Evolutionary conservation across 352 stramenopile genomes (phyloP).

Genomic region (Globisporangium middletonii): DNA sequence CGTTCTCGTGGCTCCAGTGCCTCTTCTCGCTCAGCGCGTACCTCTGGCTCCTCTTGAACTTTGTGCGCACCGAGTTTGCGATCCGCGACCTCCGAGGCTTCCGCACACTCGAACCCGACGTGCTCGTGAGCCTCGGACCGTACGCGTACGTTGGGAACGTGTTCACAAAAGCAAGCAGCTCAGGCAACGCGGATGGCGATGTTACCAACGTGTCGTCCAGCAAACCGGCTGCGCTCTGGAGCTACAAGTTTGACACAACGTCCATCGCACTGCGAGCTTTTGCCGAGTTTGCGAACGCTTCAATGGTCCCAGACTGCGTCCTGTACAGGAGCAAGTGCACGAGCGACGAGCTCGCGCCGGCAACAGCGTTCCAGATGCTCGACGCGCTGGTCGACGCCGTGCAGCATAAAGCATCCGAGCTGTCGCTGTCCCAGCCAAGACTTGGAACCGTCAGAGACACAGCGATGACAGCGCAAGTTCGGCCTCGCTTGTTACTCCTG

Average conservation of each 20-base stretch:
- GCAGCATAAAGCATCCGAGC: neutral
- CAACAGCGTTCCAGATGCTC: neutral
- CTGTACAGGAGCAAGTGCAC: slow-evolving; percentile 2
- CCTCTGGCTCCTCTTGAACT: neutral
- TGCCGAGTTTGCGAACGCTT: neutral
- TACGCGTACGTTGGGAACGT: slow-evolving; percentile 11
- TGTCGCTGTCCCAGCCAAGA: no score
- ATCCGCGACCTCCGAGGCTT: neutral
- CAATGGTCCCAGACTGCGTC: neutral
- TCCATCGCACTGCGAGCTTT: slow-evolving; percentile 8
- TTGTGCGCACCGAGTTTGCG: slow-evolving; percentile 1
- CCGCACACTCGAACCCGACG: slow-evolving; percentile 1
- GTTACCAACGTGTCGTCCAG: neutral
- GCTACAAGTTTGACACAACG: slow-evolving; percentile 15
- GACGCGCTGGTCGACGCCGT: slow-evolving; percentile 1
- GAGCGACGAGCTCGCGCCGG: neutral
- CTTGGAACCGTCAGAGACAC: no score
- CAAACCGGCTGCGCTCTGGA: slow-evolving; percentile 5
- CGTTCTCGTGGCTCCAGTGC: neutral
- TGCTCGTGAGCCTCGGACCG: slow-evolving; percentile 9
- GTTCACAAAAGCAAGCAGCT: neutral
- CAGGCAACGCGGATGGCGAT: neutral
- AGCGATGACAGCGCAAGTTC: no score
- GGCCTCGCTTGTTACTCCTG: neutral
- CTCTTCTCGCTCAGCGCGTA: neutral